Percentiles rank a stretch among this genome's conserved stretches.
Evolutionary conservation across 1,284 basidiomycete genomes (phyloP).

Genomic region (Marasmius tenuissimus): DNA sequence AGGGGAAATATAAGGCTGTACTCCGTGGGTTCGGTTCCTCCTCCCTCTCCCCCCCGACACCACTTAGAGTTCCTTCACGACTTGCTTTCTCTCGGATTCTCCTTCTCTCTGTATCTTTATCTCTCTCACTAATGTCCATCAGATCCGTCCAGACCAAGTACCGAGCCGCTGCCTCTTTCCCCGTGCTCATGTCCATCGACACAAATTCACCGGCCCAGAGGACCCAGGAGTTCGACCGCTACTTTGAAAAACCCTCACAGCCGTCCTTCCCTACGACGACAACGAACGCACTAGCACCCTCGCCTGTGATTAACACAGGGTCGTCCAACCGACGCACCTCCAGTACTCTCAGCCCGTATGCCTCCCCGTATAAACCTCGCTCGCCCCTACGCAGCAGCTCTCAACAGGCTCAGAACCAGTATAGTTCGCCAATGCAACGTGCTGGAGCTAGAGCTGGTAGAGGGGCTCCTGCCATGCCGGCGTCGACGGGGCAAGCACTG

Average conservation of each 20-base stretch:
- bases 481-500: not conserved
- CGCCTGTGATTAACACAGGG: not conserved
- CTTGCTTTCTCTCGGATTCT: not conserved
- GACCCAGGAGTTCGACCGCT: conserved; percentile 1
- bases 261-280: not conserved
- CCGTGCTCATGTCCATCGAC: conserved; percentile 9
- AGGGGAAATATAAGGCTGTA: conserved; percentile 1
- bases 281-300: not conserved
- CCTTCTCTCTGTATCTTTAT: conserved; percentile 1
- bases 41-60: not conserved
- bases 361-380: not conserved
- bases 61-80: conserved; percentile 1
- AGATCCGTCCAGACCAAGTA: conserved; percentile 8
- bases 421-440: conserved; percentile 2
- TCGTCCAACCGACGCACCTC: not conserved
- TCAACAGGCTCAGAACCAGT: conserved; percentile 9
- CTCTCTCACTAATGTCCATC: conserved; percentile 10
- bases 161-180: not conserved
- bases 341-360: not conserved
- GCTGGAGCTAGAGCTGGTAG: not conserved
- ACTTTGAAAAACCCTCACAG: not conserved
- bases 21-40: not conserved
- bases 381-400: conserved; percentile 2
- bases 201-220: conserved; percentile 4
- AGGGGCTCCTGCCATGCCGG: not conserved